Conservation (phyloP, 257 asterid species). For the Solanum gandarillasii region DNA sequence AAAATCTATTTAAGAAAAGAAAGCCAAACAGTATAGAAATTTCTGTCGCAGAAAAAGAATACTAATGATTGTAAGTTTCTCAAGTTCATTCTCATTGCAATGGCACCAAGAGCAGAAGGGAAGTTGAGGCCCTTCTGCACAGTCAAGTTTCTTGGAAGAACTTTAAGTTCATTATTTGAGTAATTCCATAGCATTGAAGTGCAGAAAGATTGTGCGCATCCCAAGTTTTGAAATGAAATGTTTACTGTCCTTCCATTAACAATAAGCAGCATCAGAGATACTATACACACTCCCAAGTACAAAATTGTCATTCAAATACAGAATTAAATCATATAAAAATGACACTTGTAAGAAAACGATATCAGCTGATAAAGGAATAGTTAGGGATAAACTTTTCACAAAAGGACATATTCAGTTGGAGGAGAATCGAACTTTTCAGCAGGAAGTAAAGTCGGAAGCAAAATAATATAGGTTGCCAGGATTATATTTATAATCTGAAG, state of each 20-base stretch:
- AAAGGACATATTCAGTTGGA: not conserved
- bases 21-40: not conserved
- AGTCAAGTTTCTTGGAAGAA: not conserved
- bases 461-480: not conserved
- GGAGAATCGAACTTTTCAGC: not conserved
- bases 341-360: not conserved
- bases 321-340: not conserved
- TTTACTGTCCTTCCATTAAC: not conserved
- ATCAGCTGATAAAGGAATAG: not conserved
- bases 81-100: not conserved
- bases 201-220: not conserved
- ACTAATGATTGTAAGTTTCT: not conserved
- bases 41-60: not conserved
- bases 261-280: not conserved
- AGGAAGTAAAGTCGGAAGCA: not conserved
- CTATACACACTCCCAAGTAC: not conserved
- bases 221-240: not conserved
- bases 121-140: not conserved
- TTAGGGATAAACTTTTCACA: not conserved
- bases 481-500: not conserved
- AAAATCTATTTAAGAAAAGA: not conserved
- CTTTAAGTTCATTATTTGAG: not conserved
- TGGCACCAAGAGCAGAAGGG: not conserved
- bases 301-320: not conserved
- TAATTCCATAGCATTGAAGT: not conserved